Base-by-base conservation (phyloP, 1,139 yeast species). In the Candida tetrigidarum region DNA sequence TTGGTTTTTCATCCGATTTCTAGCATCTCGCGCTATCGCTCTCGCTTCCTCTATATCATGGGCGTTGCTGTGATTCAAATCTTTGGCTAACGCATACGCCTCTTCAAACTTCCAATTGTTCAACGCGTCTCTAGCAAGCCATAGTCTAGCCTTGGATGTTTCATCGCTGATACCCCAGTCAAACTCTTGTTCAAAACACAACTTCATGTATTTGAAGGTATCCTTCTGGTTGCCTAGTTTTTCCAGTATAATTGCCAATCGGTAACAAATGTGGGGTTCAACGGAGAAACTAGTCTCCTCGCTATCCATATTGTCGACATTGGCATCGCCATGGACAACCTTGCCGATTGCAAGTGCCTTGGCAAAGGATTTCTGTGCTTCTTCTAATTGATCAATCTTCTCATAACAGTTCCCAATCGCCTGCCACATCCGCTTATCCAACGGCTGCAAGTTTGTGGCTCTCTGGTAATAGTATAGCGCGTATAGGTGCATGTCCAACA, bases 361-460 rank as follows among this genome's bases (percentile, higher is more conserved):
- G 52, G 79, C 81, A 54, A 80, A 81, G 5, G 83, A 74, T 52
- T 76, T 79, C 27, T 86, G 73, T 0, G 95, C 83, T 51, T 86
- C 92, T 19, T 75, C 76, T 26, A 69, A 69, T 48, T 90, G 86
- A 22, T 81, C 83, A 29, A 91, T 76, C 59, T 88, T 87, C 53
- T 90, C 96, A 64, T 84, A 91, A 63, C 98, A 90, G 55, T 86
- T 84, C 0, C 95, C 99, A 39, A 92, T 76, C 0, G 99, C 98
- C 54, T 85, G 90, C 99, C 99, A 95, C 92, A 93, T 91, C 52
- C 99, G 72, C 54, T 86, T 86, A 62, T 95, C 99, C 46, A 83
- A 67, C 1, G 98, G 98, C 56, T 87, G 92, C 50, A 95, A 73
- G 18, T 89, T 81, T 33, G 97, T 87, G 0, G 98, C 97, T 41